Evolutionary conservation across 768 basidiomycete species (phyloP), one percentile per base, ranked within the genome.

Genomic region (Tricholoma sp.): DNA sequence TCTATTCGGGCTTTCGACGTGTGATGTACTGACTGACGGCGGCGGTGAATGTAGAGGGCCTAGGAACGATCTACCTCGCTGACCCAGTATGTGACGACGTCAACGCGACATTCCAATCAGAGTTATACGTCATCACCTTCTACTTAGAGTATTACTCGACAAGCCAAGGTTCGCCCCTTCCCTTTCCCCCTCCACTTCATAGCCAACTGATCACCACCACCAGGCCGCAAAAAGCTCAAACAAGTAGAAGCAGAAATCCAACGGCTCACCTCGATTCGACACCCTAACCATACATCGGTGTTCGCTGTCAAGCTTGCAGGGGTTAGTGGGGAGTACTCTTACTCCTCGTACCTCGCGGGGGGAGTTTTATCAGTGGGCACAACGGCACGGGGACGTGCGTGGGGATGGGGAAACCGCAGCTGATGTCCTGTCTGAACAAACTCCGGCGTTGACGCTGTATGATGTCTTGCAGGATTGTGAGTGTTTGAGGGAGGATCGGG

Each of bases 391-490:
- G n/a, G n/a, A n/a, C n/a, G n/a, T n/a, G n/a, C n/a, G n/a, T n/a
- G 43, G 8, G 8, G 2, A 39, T 22, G 43, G 21, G 19, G 9
- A 45, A 0, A 1, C 79, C 86, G 2, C 80, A 80, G 52, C 66
- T 94, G 56, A 71, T 80, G 79, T 94, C 5, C 75, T 94, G 21
- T 82, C 79, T n/a, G 91, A 94, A 64, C 82, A 88, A 65, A 75
- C 78, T 0, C 88, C 89, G 0, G 69, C 83, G 0, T 71, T 89
- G 56, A 86, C 83, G 0, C 67, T 94, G 29, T 76, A 83, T 43
- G 88, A n/a, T n/a, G n/a, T n/a, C n/a, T n/a, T n/a, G n/a, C n/a
- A n/a, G n/a, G n/a, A n/a, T n/a, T n/a, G n/a, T n/a, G n/a, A n/a
- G n/a, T n/a, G n/a, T n/a, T n/a, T n/a, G n/a, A n/a, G n/a, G n/a